phyloP scores from a whole-genome alignment of 2,329 filamentous ascomycete species.

The Ascochyta fabae region DNA sequence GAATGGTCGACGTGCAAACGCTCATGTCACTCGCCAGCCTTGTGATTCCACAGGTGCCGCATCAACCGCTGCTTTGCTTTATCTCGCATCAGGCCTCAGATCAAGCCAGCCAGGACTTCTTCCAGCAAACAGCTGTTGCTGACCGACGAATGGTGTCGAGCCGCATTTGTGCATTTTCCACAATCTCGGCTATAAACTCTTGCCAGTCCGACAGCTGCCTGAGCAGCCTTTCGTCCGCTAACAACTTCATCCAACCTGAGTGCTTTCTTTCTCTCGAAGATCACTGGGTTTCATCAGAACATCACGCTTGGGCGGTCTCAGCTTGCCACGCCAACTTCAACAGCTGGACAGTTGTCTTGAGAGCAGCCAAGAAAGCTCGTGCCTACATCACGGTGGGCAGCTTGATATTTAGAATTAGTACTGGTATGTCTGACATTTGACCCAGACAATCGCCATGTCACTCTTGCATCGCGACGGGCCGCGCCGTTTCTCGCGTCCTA shows the following conservation, averaged over 20 bases:
- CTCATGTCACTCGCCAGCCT: not conserved
- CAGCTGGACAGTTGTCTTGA: not conserved
- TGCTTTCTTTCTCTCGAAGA: not conserved
- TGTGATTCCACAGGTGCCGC: not conserved
- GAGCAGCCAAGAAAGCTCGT: not conserved
- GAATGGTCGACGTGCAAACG: conserved; percentile 2
- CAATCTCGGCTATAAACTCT: not conserved
- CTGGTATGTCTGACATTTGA: not conserved
- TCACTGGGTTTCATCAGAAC: not conserved
- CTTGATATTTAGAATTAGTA: not conserved
- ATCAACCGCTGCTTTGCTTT: conserved; percentile 1
- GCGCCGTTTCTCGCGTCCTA: conserved; percentile 27
- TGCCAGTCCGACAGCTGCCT: not conserved
- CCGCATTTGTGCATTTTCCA: not conserved
- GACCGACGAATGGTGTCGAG: not conserved
- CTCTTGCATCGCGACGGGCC: conserved; percentile 22
- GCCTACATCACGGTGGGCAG: not conserved
- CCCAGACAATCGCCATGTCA: conserved; percentile 16
- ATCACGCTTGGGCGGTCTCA: not conserved
- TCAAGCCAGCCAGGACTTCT: not conserved
- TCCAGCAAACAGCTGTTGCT: not conserved
- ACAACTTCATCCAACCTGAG: not conserved
- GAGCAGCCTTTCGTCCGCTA: not conserved
- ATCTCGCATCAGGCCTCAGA: not conserved
- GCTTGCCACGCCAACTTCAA: not conserved